Conservation (phyloP, 345 rosid genomes). For the Hibiscus tridactylites region DNA sequence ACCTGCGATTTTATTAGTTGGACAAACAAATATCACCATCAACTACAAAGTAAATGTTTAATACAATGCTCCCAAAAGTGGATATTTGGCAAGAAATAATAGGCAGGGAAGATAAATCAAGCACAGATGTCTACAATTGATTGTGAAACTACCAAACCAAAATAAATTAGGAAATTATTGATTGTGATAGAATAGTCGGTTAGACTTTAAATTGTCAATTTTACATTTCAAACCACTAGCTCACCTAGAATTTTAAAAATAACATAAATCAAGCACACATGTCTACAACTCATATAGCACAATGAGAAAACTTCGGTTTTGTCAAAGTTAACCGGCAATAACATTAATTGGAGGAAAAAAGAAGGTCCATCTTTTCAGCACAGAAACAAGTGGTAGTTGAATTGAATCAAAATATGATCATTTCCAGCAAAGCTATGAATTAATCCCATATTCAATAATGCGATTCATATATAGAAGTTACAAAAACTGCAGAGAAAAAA, state of each 20-base stretch:
- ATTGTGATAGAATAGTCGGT: background rate
- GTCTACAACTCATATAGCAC: background rate
- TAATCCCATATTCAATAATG: background rate
- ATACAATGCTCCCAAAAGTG: background rate
- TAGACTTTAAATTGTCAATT: background rate
- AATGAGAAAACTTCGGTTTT: background rate
- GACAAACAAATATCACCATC: constrained; percentile 8
- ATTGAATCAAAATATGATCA: background rate
- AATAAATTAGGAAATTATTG: background rate
- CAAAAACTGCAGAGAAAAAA: background rate
- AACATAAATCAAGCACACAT: background rate
- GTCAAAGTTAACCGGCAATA: background rate
- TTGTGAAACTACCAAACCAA: background rate
- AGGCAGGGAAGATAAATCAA: background rate
- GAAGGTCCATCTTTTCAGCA: background rate
- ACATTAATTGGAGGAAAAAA: too few relatives aligned
- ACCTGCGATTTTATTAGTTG: constrained; percentile 38
- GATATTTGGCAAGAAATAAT: background rate
- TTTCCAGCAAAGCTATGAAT: background rate
- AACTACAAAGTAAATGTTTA: background rate
- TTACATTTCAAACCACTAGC: background rate
- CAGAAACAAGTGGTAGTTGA: background rate
- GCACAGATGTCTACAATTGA: too few relatives aligned
- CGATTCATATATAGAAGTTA: background rate
- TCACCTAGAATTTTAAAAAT: background rate